Evolutionary conservation across 2,329 filamentous ascomycete species (phyloP), one percentile per base, ranked within the genome.

Genomic region (Trichophyton benhamiae): DNA sequence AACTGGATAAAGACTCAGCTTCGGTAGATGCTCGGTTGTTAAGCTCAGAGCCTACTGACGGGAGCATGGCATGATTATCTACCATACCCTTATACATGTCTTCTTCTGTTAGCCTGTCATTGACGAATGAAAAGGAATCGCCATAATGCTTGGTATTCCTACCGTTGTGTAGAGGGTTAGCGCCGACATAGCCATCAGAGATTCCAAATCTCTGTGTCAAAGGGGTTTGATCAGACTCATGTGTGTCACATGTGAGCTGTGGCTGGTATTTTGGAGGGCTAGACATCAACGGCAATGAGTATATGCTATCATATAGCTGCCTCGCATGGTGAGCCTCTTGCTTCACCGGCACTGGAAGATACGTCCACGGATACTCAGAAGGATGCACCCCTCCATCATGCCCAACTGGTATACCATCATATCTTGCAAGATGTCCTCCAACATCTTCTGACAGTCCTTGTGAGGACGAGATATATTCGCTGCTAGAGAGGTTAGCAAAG

Each of bases 251-350:
- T 17, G 49, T 22, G 17, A 30, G 52, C 60, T 61, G 63, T 3
- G 48, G 33, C n/a, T 48, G 58, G 55, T 57, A 49, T 46, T 66
- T 65, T 1, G 57, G 13, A 25, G 48, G 27, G 13, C 22, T 57
- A 5, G 59, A 60, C 22, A 58, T 30, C 27, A 62, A 33, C 11
- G 63, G 60, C 22, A 64, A 30, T 8, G 63, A 58, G 20, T 64
- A 64, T 49, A 62, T 58, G 44, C 58, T 62, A 9, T 62, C 60
- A 46, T 62, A 64, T 38, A 60, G 9, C 15, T 46, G 15, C 30
- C 41, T 52, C 9, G 41, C n/a, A 9, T 55, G 60, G 17, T 58
- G 42, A 7, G 17, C 15, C 20, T 22, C 17, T 13, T 58, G 55
- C 15, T 41, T 58, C 17, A 42, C 55, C 15, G 55, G 55, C 41